phyloP scores from a whole-genome alignment of 2,329 filamentous ascomycete genomes.

The Aspergillus proliferans region DNA sequence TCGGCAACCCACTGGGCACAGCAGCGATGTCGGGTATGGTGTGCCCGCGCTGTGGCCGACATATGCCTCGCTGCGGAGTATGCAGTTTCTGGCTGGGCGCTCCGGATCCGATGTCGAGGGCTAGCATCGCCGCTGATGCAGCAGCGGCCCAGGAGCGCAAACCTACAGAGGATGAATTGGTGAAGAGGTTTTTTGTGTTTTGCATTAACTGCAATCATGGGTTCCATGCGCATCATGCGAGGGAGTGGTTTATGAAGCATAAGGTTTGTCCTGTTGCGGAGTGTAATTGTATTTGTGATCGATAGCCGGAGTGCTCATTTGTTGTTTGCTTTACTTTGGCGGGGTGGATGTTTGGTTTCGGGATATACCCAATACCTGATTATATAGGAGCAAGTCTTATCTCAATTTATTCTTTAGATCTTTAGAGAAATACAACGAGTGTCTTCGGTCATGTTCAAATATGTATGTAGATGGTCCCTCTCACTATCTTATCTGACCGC shows the following conservation, averaged over 20 bases:
- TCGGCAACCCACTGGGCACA: conserved; percentile 30
- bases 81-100: conserved; percentile 58
- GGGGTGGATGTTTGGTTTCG: background rate
- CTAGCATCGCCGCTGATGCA: conserved; percentile 29
- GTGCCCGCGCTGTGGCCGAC: conserved; percentile 56
- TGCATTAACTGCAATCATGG: conserved; percentile 60
- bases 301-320: conserved; percentile 13
- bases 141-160: conserved; percentile 21
- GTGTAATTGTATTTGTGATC: conserved; percentile 37
- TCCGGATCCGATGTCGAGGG: conserved; percentile 47
- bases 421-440: too few relatives aligned
- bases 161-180: conserved; percentile 36
- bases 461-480: too few relatives aligned
- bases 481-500: background rate
- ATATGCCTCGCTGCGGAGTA: conserved; percentile 58
- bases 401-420: too few relatives aligned
- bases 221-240: conserved; percentile 58
- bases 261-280: conserved; percentile 36
- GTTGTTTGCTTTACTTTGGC: background rate
- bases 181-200: conserved; percentile 54
- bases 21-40: conserved; percentile 44
- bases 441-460: too few relatives aligned
- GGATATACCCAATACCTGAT: too few relatives aligned
- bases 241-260: conserved; percentile 51
- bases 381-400: too few relatives aligned